Evolutionary conservation across 305 asterid genomes (phyloP).

Genomic region (Fraxinus baroniana): DNA sequence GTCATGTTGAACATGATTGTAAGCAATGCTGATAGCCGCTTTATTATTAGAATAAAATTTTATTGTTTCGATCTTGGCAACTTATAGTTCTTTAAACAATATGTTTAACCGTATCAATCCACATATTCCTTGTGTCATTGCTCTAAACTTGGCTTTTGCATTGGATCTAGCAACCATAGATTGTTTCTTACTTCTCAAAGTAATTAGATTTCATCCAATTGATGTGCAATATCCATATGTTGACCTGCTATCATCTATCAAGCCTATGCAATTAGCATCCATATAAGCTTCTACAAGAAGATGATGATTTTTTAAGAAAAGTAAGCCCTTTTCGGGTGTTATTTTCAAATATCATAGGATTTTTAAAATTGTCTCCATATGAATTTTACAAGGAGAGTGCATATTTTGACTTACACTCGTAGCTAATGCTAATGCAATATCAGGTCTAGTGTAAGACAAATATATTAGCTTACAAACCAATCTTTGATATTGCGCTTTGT

Average conservation of each 20-base stretch:
- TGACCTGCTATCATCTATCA: background rate
- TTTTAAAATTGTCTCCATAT: background rate
- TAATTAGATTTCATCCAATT: background rate
- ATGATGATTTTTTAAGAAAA: background rate
- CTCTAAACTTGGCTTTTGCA: background rate
- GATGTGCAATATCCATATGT: background rate
- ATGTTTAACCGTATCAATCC: background rate
- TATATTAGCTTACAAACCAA: background rate
- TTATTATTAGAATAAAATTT: background rate
- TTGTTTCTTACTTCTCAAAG: background rate
- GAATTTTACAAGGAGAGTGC: background rate
- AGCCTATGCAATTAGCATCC: background rate
- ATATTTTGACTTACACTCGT: background rate
- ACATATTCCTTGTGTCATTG: background rate
- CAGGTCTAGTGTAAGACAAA: background rate
- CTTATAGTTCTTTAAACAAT: background rate
- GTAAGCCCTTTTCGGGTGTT: background rate
- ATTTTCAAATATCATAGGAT: background rate
- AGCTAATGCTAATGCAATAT: background rate
- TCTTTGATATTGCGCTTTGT: background rate
- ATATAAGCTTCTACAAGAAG: background rate
- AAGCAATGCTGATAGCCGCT: background rate
- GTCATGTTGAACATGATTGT: background rate
- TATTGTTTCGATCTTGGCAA: background rate
- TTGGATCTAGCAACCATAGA: background rate